These are phyloP conservation scores for Peniophora sp. DNA, from an alignment of 1,284 basidiomycete genomes.

Conservation along the genomic window DNA sequence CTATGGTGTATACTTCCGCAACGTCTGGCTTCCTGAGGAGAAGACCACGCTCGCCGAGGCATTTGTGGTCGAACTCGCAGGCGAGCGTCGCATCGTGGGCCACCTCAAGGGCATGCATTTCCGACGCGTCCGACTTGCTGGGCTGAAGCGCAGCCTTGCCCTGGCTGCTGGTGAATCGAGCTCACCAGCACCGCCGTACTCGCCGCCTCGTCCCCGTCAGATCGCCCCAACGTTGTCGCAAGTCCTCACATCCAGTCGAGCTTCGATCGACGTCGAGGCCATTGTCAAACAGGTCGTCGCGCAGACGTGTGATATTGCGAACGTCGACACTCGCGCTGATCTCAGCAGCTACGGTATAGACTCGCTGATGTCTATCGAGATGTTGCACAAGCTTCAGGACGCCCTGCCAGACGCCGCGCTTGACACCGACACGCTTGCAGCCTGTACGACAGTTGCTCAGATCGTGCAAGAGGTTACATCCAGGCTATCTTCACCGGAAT, in stretches of 20 bases:
- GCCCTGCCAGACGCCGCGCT: constrained; percentile 25
- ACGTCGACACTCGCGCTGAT: constrained; percentile 26
- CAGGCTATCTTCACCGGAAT: neutral
- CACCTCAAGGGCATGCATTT: constrained; percentile 50
- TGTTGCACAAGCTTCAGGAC: constrained; percentile 29
- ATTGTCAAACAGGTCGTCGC: constrained; percentile 29
- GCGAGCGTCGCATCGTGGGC: constrained; percentile 36
- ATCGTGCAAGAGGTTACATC: constrained; percentile 22
- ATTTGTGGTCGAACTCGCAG: constrained; percentile 33
- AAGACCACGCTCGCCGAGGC: constrained; percentile 39
- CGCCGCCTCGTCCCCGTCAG: neutral
- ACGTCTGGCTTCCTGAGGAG: constrained; percentile 32
- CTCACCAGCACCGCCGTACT: neutral
- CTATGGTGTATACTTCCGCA: constrained; percentile 47
- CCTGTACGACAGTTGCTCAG: constrained; percentile 30
- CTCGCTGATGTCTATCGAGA: constrained; percentile 49
- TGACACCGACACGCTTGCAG: constrained; percentile 24
- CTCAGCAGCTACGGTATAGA: constrained; percentile 44
- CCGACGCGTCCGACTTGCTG: constrained; percentile 39
- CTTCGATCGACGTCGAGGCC: constrained; percentile 4
- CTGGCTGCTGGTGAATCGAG: constrained; percentile 19
- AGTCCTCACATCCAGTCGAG: no score
- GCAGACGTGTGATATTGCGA: constrained; percentile 28
- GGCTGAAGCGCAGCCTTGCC: constrained; percentile 36
- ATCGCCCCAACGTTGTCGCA: neutral